These are phyloP conservation scores for Rhodomyrtus tomentosa DNA, from an alignment of 345 rosid genomes.

Conservation along the genomic window DNA sequence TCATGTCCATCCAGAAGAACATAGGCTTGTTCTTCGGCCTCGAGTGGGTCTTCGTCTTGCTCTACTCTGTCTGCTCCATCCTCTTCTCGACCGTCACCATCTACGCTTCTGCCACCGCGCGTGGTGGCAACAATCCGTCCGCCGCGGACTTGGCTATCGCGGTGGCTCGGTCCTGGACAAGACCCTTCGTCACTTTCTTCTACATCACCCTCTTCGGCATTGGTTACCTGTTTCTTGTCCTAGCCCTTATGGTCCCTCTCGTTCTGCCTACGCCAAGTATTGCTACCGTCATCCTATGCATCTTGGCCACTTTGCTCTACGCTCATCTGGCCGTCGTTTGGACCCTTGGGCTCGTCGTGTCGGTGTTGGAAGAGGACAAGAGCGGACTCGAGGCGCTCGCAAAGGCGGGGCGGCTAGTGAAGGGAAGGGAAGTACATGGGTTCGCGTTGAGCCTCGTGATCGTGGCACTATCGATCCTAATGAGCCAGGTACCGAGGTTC, in stretches of 20 bases:
- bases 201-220: conserved; percentile 12
- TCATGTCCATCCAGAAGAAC: conserved; percentile 9
- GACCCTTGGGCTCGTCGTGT: conserved; percentile 39
- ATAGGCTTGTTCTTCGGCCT: conserved; percentile 3
- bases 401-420: conserved; percentile 44
- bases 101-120: conserved; percentile 20
- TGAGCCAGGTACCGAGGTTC: conserved; percentile 1
- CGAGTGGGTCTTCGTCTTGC: conserved; percentile 4
- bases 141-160: conserved; percentile 10
- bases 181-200: conserved; percentile 29
- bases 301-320: conserved; percentile 10
- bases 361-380: conserved; percentile 32
- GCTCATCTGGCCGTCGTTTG: conserved; percentile 29
- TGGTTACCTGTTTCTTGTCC: conserved; percentile 21
- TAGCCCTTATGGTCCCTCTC: conserved; percentile 2
- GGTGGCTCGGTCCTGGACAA: conserved; percentile 19
- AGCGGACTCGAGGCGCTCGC: conserved; percentile 43
- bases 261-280: neutral
- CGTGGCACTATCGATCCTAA: neutral
- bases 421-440: conserved; percentile 31
- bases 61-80: conserved; percentile 5
- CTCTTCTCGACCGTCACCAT: conserved; percentile 16
- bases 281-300: neutral
- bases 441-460: conserved; percentile 33
- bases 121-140: conserved; percentile 9